Conservation (phyloP, 2,329 filamentous ascomycete species). For the Alternaria incomplexa region DNA sequence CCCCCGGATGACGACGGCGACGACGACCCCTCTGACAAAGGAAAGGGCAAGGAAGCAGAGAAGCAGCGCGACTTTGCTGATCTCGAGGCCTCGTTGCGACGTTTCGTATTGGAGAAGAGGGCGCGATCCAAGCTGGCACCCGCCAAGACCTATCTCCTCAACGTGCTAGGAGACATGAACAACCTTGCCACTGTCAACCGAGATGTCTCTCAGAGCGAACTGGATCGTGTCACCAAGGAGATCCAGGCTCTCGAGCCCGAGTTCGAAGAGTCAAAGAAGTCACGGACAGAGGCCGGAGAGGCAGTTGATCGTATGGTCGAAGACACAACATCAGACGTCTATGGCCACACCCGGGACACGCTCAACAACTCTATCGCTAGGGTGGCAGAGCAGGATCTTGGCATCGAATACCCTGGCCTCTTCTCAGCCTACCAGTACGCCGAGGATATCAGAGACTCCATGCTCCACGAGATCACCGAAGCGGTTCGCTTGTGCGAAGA, state of each 20-base stretch:
- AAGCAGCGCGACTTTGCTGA: conserved; percentile 89
- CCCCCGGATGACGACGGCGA: conserved; percentile 47
- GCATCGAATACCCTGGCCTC: conserved; percentile 85
- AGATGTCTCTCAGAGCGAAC: conserved; percentile 83
- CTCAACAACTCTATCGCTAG: conserved; percentile 77
- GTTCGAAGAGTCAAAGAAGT: conserved; percentile 82
- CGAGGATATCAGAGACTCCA: conserved; percentile 88
- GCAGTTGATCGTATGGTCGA: conserved; percentile 83
- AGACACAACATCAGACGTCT: conserved; percentile 82
- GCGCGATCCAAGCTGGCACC: conserved; percentile 94
- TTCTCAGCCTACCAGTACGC: conserved; percentile 89
- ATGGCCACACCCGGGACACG: conserved; percentile 78
- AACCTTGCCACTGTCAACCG: conserved; percentile 84
- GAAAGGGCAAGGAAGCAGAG: conserved; percentile 76
- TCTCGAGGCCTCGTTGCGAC: conserved; percentile 83
- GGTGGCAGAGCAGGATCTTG: conserved; percentile 77
- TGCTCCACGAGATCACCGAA: conserved; percentile 84
- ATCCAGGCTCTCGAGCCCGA: conserved; percentile 83
- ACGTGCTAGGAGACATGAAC: conserved; percentile 86
- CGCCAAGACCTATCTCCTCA: conserved; percentile 92
- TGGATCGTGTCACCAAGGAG: conserved; percentile 81
- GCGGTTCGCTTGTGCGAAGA: conserved; percentile 84
- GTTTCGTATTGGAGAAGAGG: conserved; percentile 95
- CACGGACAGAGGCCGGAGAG: conserved; percentile 79
- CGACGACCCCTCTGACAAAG: conserved; percentile 54